phyloP scores from a whole-genome alignment of 2,329 filamentous ascomycete species.

The Lasiodiplodia sp. region DNA sequence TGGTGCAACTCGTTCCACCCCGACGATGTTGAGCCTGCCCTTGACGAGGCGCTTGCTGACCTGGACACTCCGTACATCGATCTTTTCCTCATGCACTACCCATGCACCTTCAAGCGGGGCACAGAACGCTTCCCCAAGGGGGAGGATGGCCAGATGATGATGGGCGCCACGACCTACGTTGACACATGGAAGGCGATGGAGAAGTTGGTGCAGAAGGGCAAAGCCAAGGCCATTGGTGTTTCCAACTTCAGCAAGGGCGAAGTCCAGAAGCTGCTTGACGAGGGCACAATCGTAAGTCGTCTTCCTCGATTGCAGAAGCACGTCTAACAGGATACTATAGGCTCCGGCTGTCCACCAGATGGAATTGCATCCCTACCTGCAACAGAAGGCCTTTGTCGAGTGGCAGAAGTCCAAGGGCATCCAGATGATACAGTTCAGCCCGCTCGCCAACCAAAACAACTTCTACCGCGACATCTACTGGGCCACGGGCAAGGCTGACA shows the following conservation, averaged over 20 bases:
- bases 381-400: not conserved
- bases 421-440: not conserved
- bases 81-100: not conserved
- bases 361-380: not conserved
- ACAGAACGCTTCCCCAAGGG: not conserved
- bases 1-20: constrained; percentile 63
- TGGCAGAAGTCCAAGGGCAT: not conserved
- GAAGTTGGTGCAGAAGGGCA: not conserved
- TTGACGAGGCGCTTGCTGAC: not conserved
- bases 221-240: not conserved
- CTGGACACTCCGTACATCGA: not conserved
- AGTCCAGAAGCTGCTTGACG: not conserved
- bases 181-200: not conserved
- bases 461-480: not conserved
- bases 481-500: not conserved
- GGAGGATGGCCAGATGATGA: not conserved
- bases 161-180: not conserved
- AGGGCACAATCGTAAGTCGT: not conserved
- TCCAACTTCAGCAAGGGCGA: not conserved
- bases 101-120: not conserved
- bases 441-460: not conserved
- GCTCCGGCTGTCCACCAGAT: not conserved
- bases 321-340: not conserved
- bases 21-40: constrained; percentile 30
- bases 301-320: too few relatives aligned